phyloP scores from a whole-genome alignment of 345 rosid genomes.

The Hypericum androsaemum region DNA sequence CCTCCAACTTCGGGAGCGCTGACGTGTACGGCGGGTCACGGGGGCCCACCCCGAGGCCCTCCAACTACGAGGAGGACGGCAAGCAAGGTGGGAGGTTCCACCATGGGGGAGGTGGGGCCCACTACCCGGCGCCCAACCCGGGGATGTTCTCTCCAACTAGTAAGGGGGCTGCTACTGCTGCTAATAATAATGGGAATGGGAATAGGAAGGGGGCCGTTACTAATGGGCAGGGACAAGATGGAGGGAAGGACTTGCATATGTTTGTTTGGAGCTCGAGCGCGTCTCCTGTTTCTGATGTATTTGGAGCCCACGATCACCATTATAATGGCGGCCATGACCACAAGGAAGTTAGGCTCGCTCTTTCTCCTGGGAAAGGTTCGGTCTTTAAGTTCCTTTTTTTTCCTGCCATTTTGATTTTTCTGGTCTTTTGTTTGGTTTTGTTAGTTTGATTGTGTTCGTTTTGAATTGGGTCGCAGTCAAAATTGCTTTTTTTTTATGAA shows the following conservation, averaged over 20 bases:
- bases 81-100: constrained; percentile 33
- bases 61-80: constrained; percentile 77
- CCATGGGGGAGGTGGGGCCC: constrained; percentile 34
- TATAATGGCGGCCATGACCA: constrained; percentile 36
- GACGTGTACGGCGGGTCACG: constrained; percentile 40
- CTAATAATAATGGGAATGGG: constrained; percentile 21
- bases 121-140: constrained; percentile 92
- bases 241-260: constrained; percentile 76
- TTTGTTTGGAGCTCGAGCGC: constrained; percentile 98
- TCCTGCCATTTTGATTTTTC: too few relatives aligned
- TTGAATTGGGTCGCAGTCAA: too few relatives aligned
- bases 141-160: constrained; percentile 77
- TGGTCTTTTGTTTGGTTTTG: too few relatives aligned
- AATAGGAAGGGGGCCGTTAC: constrained; percentile 34
- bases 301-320: constrained; percentile 46
- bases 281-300: constrained; percentile 91
- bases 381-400: not conserved
- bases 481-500: too few relatives aligned
- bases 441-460: too few relatives aligned
- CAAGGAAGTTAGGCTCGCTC: constrained; percentile 65
- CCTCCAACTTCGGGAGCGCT: constrained; percentile 63
- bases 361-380: constrained; percentile 75
- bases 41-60: constrained; percentile 70
- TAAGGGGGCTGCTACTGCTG: constrained; percentile 21
- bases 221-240: constrained; percentile 33